Conservation (phyloP, 2,329 filamentous ascomycete genomes). For the Hirsutella minnesotensis region DNA sequence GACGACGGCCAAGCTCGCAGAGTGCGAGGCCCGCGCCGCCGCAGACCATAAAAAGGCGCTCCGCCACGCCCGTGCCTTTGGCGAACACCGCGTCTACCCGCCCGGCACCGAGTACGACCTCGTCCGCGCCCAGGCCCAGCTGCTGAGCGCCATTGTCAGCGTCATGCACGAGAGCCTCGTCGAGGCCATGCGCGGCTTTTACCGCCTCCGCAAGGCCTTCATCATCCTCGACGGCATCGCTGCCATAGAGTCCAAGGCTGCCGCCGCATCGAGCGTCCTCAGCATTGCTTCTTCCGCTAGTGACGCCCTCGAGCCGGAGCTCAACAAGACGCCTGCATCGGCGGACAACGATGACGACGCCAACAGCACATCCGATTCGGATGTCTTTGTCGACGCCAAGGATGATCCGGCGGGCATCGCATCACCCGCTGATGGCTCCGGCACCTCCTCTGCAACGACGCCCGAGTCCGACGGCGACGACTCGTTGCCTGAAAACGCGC, state of each 20-base stretch:
- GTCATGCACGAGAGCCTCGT: constrained; percentile 89
- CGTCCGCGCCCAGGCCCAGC: constrained; percentile 71
- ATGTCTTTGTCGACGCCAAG: constrained; percentile 41
- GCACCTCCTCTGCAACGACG: constrained; percentile 8
- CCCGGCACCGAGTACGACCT: constrained; percentile 79
- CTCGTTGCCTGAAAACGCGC: background rate
- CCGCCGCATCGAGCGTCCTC: background rate
- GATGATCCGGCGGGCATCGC: constrained; percentile 31
- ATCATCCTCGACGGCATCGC: constrained; percentile 70
- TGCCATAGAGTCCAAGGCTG: constrained; percentile 51
- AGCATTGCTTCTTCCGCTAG: constrained; percentile 7
- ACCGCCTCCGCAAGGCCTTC: constrained; percentile 83
- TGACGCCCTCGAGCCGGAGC: background rate
- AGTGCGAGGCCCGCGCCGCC: constrained; percentile 67
- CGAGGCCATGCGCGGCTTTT: constrained; percentile 83
- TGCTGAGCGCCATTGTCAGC: constrained; percentile 80
- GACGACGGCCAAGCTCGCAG: constrained; percentile 58
- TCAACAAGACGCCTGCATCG: background rate
- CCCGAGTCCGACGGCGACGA: constrained; percentile 4
- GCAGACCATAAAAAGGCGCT: constrained; percentile 66
- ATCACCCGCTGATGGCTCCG: constrained; percentile 21
- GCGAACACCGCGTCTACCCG: constrained; percentile 50
- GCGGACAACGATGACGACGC: background rate
- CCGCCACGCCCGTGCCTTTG: constrained; percentile 36
- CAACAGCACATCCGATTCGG: constrained; percentile 9